Conservation (phyloP, 805 yeast species). For the Candida bentonensis region DNA sequence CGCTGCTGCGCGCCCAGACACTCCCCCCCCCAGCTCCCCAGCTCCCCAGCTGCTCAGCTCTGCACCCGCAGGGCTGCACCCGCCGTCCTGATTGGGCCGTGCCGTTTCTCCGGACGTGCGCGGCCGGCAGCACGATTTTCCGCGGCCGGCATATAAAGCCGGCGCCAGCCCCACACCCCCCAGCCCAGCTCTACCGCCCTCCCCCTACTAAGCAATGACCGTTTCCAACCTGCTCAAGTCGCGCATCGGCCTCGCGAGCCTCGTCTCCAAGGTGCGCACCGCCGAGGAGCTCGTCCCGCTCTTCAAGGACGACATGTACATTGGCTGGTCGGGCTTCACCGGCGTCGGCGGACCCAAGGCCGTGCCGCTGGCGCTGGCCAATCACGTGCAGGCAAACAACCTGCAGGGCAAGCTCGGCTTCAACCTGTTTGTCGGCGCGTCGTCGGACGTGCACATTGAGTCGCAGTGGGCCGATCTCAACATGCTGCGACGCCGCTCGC, state of each 20-base stretch:
- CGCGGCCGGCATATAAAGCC: background rate
- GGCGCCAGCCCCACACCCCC: background rate
- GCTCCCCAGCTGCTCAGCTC: too few relatives aligned
- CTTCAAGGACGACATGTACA: constrained; percentile 78
- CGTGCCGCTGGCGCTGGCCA: constrained; percentile 74
- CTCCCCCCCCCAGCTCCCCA: too few relatives aligned
- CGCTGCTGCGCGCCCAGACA: too few relatives aligned
- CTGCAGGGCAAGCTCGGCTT: constrained; percentile 78
- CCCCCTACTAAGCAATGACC: background rate
- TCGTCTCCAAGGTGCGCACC: constrained; percentile 61
- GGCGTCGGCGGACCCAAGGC: constrained; percentile 98
- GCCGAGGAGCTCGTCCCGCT: constrained; percentile 73
- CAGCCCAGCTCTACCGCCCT: background rate
- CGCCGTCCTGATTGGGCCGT: background rate
- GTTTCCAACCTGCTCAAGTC: constrained; percentile 76
- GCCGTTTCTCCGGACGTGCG: background rate
- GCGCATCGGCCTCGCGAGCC: constrained; percentile 84
- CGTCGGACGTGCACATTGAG: constrained; percentile 90
- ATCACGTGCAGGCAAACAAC: constrained; percentile 78
- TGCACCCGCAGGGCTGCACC: background rate
- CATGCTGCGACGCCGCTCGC: constrained; percentile 85
- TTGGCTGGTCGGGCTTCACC: constrained; percentile 99
- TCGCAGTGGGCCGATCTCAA: constrained; percentile 82
- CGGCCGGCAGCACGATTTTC: background rate
- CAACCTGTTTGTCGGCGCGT: constrained; percentile 92